Base-by-base conservation (phyloP, 2,329 filamentous ascomycete genomes). In the Ceratocystiopsis brevicomis region DNA sequence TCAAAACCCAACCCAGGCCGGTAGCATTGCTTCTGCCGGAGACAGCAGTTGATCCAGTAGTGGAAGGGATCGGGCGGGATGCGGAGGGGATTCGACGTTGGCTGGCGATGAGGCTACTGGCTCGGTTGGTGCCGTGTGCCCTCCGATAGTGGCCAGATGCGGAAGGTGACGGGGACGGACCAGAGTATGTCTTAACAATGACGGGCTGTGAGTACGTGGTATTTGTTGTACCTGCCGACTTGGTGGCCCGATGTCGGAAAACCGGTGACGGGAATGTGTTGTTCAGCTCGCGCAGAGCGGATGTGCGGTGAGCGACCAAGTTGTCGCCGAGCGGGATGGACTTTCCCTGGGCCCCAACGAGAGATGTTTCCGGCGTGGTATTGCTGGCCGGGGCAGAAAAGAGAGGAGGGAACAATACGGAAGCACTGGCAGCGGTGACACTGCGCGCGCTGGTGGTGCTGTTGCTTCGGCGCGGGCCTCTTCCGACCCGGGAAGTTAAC, bases 121-220 rank as follows among this genome's bases (percentile, higher is more conserved):
- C 52, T 4, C 55, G 50, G 42, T 53, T 50, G 8, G 51, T 49
- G 15, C 48, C 44, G 3, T 54, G 53, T 1, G 46, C 39, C 8
- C 10, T 30, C 3, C 55, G 50, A 41, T 53, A 50, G 6, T 52
- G 50, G 15, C 48, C 44, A 3, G 54, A 53, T 1, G 46, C 41
- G 9, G 50, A 49, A 3, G 45, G 44, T 2, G 50, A 47, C 17
- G 58, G 55, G 13, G 58, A 50, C 1, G 63, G 65, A 1, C 69
- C 67, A 38, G 70, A 73, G 53, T 78, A 78, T 40, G 73, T 78
- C 45, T 73, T 67, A 19, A 78, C 75, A 36, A 78, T 69, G 45
- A 78, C 72, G n/a, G 75, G 75, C 48, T 77, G 72, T 3, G 70
- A 76, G 53, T 73, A 76, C 36, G 72, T 76, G 49, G 64, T 71